These are phyloP conservation scores for Talaromyces sp. DNA, from an alignment of 2,329 filamentous ascomycete genomes.

Conservation along the genomic window DNA sequence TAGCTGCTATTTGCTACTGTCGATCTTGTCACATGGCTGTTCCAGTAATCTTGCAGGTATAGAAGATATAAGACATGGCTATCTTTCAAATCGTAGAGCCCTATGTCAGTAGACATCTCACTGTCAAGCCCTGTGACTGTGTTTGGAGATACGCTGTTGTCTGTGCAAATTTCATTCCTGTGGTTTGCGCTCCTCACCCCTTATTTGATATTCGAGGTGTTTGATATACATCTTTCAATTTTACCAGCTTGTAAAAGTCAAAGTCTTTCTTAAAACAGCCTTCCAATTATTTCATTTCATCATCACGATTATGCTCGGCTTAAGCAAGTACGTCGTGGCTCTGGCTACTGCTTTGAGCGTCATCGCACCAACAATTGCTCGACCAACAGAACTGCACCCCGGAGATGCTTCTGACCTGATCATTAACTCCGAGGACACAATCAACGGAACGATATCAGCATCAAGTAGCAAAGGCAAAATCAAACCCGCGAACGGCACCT, in stretches of 20 bases:
- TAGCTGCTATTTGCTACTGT: slow-evolving; percentile 4
- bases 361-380: slow-evolving; percentile 2
- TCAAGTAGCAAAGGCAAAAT: neutral
- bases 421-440: slow-evolving; percentile 5
- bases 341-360: slow-evolving; percentile 1
- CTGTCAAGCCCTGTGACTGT: neutral
- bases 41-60: neutral
- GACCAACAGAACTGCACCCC: slow-evolving; percentile 10
- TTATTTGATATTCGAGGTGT: slow-evolving; percentile 4
- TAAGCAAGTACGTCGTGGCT: slow-evolving; percentile 6
- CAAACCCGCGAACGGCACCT: neutral
- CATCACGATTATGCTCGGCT: slow-evolving; percentile 8
- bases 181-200: neutral
- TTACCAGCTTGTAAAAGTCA: neutral
- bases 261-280: neutral
- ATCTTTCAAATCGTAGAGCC: neutral
- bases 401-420: slow-evolving; percentile 8
- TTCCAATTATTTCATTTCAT: neutral
- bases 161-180: slow-evolving; percentile 2
- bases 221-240: slow-evolving; percentile 7
- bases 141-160: neutral
- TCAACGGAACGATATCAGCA: slow-evolving; percentile 9
- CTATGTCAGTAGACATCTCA: neutral
- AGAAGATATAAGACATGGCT: neutral
- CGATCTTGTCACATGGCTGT: slow-evolving; percentile 1